Evolutionary conservation across 768 basidiomycete genomes (phyloP).

Genomic region (Xerocomus spinulosus): DNA sequence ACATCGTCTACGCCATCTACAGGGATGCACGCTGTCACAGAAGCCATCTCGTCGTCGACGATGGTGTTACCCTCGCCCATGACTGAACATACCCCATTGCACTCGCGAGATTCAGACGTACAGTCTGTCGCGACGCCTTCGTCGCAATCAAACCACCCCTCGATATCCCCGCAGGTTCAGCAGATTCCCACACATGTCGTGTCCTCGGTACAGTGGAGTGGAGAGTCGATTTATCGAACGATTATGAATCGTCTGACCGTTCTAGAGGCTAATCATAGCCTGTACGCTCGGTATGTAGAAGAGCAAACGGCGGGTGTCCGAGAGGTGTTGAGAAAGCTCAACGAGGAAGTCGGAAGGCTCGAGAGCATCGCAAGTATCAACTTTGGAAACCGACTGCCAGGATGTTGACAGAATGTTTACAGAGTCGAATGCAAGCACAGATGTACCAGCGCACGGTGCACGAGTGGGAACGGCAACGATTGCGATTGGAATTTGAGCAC

Average conservation of each 20-base stretch:
- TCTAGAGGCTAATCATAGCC: constrained; percentile 82
- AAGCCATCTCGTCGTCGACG: constrained; percentile 21
- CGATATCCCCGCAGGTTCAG: neutral
- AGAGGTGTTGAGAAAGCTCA: constrained; percentile 67
- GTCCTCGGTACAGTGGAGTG: constrained; percentile 29
- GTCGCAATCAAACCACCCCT: constrained; percentile 6
- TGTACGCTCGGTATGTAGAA: constrained; percentile 82
- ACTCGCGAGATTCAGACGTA: constrained; percentile 5
- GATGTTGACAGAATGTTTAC: neutral
- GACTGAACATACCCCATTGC: constrained; percentile 2
- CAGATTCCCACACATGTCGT: constrained; percentile 4
- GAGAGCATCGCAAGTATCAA: constrained; percentile 63
- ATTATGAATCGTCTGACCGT: constrained; percentile 90
- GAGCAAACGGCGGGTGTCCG: constrained; percentile 78
- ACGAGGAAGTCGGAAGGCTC: constrained; percentile 73
- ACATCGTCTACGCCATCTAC: neutral
- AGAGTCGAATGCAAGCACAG: constrained; percentile 71
- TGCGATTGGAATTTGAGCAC: constrained; percentile 66
- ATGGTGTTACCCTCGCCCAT: constrained; percentile 2
- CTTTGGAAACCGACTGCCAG: neutral
- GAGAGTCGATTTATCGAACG: constrained; percentile 92
- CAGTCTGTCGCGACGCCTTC: neutral
- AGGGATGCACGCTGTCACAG: constrained; percentile 11
- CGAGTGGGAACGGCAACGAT: constrained; percentile 67
- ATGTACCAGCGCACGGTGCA: constrained; percentile 57